Conservation (phyloP, 2,329 filamentous ascomycete genomes). For the Orbilia ellipsospora region DNA sequence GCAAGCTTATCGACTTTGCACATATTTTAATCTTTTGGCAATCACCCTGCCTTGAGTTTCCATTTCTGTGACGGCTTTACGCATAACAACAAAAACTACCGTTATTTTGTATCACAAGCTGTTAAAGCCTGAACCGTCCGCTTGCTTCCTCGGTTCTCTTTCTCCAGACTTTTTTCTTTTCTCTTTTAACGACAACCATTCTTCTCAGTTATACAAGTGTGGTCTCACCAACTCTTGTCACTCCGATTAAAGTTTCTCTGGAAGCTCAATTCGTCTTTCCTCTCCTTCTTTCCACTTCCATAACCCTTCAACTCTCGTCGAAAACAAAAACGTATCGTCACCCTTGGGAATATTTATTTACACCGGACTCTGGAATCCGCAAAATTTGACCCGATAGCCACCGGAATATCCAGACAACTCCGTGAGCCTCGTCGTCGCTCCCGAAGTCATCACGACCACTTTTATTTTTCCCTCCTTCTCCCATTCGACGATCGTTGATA, state of each 20-base stretch:
- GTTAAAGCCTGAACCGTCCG: constrained; percentile 44
- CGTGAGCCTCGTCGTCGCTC: constrained; percentile 11
- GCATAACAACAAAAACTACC: background rate
- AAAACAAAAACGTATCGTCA: background rate
- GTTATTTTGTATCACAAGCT: constrained; percentile 54
- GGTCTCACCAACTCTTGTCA: constrained; percentile 54
- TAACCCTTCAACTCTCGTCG: background rate
- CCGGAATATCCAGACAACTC: constrained; percentile 10
- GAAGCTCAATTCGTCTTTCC: constrained; percentile 32
- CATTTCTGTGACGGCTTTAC: constrained; percentile 42
- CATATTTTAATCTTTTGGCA: constrained; percentile 39
- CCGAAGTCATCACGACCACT: constrained; percentile 8
- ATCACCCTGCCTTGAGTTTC: constrained; percentile 16
- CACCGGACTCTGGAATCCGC: constrained; percentile 3
- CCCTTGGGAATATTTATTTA: constrained; percentile 4
- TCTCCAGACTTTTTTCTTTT: constrained; percentile 8
- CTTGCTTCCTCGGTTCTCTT: constrained; percentile 54
- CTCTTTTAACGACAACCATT: constrained; percentile 5
- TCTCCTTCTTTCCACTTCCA: no score
- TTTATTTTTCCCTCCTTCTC: background rate
- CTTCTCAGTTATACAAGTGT: constrained; percentile 52
- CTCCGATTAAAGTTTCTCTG: constrained; percentile 49
- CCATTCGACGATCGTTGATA: constrained; percentile 21
- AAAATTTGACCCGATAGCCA: constrained; percentile 2
- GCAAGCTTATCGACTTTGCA: constrained; percentile 26